Evolutionary conservation across 441 rosid species (phyloP).

Genomic region (Kokia cookei): DNA sequence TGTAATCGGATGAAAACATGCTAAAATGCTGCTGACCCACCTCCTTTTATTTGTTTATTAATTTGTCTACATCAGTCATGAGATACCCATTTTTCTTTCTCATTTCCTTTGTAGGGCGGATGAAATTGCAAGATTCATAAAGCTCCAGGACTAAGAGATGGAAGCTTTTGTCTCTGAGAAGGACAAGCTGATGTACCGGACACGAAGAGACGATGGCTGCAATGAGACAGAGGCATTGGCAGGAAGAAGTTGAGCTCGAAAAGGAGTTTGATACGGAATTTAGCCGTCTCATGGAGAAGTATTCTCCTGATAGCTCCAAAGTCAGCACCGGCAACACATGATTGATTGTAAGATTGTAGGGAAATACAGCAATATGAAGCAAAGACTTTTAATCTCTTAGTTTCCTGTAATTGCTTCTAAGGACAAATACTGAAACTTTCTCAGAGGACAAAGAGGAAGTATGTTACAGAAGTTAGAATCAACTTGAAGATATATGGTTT

Average conservation of each 20-base stretch:
- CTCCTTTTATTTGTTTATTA: background rate
- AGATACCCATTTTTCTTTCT: background rate
- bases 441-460: background rate
- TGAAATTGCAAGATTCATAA: slow-evolving; percentile 43
- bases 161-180: slow-evolving; percentile 53
- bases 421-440: background rate
- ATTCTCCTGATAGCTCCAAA: slow-evolving; percentile 17
- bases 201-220: slow-evolving; percentile 50
- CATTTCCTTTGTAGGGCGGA: slow-evolving; percentile 36
- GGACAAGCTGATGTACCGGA: slow-evolving; percentile 49
- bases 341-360: background rate
- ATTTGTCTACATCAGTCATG: background rate
- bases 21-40: background rate
- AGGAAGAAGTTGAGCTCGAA: slow-evolving; percentile 60
- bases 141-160: slow-evolving; percentile 60
- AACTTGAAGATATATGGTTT: background rate
- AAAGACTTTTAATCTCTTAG: background rate
- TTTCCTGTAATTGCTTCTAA: background rate
- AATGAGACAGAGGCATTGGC: slow-evolving; percentile 51
- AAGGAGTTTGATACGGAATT: slow-evolving; percentile 38
- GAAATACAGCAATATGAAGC: background rate
- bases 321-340: background rate
- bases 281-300: slow-evolving; percentile 46
- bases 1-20: background rate
- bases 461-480: background rate